These are phyloP conservation scores for Penicillium simplicissimum DNA, from an alignment of 495 filamentous ascomycete species.

Conservation along the genomic window DNA sequence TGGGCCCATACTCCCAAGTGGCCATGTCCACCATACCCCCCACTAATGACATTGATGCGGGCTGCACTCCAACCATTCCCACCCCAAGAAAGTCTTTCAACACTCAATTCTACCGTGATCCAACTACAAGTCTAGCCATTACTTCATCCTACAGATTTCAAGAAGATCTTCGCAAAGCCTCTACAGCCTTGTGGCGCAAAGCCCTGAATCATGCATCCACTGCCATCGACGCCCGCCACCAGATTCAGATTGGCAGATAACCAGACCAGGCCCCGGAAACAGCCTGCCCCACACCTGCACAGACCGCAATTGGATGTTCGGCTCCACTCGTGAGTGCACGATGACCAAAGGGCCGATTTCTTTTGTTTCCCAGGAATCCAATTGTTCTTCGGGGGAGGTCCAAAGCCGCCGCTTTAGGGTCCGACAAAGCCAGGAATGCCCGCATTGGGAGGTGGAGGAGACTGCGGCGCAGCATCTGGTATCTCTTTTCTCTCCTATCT, in stretches of 20 bases:
- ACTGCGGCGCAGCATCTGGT: background rate
- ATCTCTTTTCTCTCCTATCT: background rate
- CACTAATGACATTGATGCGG: slow-evolving; percentile 19
- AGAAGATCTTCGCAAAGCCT: background rate
- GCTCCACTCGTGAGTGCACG: slow-evolving; percentile 16
- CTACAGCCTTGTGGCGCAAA: background rate
- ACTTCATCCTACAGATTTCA: background rate
- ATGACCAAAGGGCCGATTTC: slow-evolving; percentile 14
- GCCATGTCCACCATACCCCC: slow-evolving; percentile 1
- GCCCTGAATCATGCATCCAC: background rate
- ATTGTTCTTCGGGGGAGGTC: slow-evolving; percentile 3
- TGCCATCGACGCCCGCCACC: too few species aligned
- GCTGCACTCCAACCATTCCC: slow-evolving; percentile 1
- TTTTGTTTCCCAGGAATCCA: background rate
- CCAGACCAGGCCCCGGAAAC: slow-evolving; percentile 11
- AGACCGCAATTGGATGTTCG: slow-evolving; percentile 20
- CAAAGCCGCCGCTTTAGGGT: slow-evolving; percentile 12
- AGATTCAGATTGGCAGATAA: too few species aligned
- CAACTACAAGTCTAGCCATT: background rate
- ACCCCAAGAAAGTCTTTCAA: background rate
- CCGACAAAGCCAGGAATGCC: slow-evolving; percentile 14
- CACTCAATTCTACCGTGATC: background rate
- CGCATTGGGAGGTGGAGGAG: slow-evolving; percentile 14
- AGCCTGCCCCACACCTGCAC: slow-evolving; percentile 6
- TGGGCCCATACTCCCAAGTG: background rate